A percentile compares a stretch with the other conserved stretches of the same genome.
These are phyloP conservation scores for Clavispora vitiphila DNA, from an alignment of 805 yeast species.

Conservation along the genomic window DNA sequence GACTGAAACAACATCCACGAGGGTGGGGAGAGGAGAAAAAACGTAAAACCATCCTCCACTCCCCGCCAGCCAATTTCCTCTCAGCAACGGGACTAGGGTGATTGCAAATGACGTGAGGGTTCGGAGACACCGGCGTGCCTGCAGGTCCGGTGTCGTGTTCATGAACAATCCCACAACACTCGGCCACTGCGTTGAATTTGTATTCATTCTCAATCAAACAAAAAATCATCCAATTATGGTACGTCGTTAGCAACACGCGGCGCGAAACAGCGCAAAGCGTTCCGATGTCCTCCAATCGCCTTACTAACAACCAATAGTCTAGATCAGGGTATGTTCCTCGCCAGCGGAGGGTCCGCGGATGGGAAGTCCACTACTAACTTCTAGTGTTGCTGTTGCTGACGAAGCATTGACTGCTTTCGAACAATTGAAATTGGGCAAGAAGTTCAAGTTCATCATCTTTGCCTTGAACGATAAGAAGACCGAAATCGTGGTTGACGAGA, in stretches of 20 bases:
- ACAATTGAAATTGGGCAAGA: conserved; percentile 91
- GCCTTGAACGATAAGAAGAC: conserved; percentile 82
- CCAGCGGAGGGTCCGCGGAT: not conserved
- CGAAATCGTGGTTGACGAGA: conserved; percentile 82
- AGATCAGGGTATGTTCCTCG: conserved; percentile 21
- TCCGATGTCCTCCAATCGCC: no score
- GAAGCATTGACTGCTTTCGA: conserved; percentile 92
- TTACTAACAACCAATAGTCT: conserved; percentile 13
- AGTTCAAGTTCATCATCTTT: conserved; percentile 77
- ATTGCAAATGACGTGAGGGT: not conserved
- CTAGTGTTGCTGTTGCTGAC: conserved; percentile 51
- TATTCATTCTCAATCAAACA: not conserved
- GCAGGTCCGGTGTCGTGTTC: conserved; percentile 4
- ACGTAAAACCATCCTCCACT: no score
- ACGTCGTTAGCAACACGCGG: conserved; percentile 1
- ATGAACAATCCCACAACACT: not conserved
- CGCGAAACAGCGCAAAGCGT: no score
- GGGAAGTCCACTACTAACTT: conserved; percentile 16
- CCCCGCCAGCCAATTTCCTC: no score
- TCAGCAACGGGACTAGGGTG: no score
- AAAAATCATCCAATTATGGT: conserved; percentile 8
- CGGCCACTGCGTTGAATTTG: not conserved
- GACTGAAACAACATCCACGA: no score
- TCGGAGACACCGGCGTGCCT: not conserved
- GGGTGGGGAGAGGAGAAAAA: no score